Evolutionary conservation across 495 filamentous ascomycete genomes (phyloP).

Genomic region (Penicillium tannophilum): DNA sequence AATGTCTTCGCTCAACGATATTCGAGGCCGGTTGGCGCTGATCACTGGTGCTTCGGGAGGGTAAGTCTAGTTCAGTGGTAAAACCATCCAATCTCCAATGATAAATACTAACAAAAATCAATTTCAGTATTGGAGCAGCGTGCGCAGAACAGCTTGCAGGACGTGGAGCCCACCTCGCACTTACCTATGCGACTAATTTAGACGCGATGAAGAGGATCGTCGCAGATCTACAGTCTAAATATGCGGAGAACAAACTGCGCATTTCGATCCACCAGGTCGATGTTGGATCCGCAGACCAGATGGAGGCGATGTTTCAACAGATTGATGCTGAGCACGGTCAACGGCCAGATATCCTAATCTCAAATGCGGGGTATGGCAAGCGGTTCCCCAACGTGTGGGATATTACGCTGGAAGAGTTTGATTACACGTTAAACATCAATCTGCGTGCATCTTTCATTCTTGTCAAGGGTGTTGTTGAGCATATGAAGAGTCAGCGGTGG

Average conservation of each 20-base stretch:
- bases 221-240: constrained; percentile 36
- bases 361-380: constrained; percentile 58
- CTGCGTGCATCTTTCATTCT: constrained; percentile 66
- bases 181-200: constrained; percentile 61
- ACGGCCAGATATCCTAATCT: constrained; percentile 63
- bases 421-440: constrained; percentile 66
- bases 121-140: constrained; percentile 59
- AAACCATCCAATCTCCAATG: not conserved
- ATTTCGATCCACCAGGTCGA: constrained; percentile 62
- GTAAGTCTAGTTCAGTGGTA: constrained; percentile 36
- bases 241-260: constrained; percentile 35
- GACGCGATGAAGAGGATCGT: constrained; percentile 48
- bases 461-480: constrained; percentile 63
- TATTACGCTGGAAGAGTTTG: constrained; percentile 63
- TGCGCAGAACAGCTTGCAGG: constrained; percentile 57
- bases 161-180: constrained; percentile 57
- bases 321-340: constrained; percentile 55
- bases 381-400: constrained; percentile 53
- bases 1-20: constrained; percentile 49
- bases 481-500: constrained; percentile 65
- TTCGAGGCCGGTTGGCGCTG: constrained; percentile 60
- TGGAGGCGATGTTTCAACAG: constrained; percentile 53
- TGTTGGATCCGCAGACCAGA: constrained; percentile 51
- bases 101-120: constrained; percentile 5
- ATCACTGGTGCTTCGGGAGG: constrained; percentile 69